Conservation (phyloP, 345 rosid species). For the Viola odorata region DNA sequence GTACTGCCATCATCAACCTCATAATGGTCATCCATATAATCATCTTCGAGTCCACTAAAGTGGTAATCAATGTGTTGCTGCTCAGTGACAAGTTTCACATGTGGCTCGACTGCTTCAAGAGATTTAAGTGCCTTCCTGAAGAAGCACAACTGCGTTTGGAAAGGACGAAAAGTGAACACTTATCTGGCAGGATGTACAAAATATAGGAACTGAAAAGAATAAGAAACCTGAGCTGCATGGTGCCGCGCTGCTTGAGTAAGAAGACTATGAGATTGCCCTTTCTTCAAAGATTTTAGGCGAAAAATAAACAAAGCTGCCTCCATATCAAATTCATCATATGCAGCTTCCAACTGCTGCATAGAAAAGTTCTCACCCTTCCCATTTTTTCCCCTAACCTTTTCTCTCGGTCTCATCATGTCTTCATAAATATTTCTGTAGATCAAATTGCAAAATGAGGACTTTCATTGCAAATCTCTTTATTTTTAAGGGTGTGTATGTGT, state of each 20-base stretch:
- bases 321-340: constrained; percentile 66
- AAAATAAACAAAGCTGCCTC: constrained; percentile 81
- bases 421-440: constrained; percentile 62
- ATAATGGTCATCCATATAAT: constrained; percentile 45
- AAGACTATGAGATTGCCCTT: constrained; percentile 88
- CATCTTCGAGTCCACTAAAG: constrained; percentile 62
- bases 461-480: not conserved
- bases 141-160: constrained; percentile 56
- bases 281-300: constrained; percentile 86
- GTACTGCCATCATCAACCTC: constrained; percentile 38
- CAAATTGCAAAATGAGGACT: constrained; percentile 19
- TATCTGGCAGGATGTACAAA: constrained; percentile 1
- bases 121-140: constrained; percentile 76
- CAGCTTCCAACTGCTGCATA: constrained; percentile 58
- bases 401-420: constrained; percentile 64
- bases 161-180: constrained; percentile 14
- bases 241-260: constrained; percentile 92
- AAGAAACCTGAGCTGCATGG: constrained; percentile 92
- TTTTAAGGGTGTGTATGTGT: not conserved
- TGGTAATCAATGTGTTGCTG: constrained; percentile 82
- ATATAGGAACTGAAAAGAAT: not conserved
- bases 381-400: constrained; percentile 62
- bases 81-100: constrained; percentile 58
- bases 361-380: constrained; percentile 63
- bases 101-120: constrained; percentile 77